Evolutionary conservation across 192 early-diverging fungal species (phyloP).

Genomic region (Dimargaris xerosporica): DNA sequence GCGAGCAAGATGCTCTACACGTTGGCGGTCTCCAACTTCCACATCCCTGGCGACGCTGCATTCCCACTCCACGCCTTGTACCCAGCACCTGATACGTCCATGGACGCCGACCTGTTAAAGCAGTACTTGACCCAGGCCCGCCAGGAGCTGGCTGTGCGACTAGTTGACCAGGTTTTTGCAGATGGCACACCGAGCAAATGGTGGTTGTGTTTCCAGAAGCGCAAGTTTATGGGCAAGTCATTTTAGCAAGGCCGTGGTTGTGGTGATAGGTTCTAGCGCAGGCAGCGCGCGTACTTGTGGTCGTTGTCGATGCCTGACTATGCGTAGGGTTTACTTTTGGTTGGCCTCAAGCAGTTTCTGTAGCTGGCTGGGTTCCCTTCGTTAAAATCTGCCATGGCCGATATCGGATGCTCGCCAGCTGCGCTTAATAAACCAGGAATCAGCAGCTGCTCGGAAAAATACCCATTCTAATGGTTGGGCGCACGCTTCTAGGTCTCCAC

Average conservation of each 20-base stretch:
- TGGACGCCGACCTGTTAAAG: constrained; percentile 64
- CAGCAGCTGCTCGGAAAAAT: too few relatives aligned
- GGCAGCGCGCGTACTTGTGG: too few relatives aligned
- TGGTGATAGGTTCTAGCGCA: too few relatives aligned
- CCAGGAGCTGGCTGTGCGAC: constrained; percentile 65
- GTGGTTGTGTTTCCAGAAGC: constrained; percentile 99
- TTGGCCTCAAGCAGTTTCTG: too few relatives aligned
- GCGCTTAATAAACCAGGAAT: too few relatives aligned
- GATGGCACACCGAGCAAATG: constrained; percentile 82
- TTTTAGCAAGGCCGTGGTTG: constrained; percentile 21
- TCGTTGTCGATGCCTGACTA: too few relatives aligned
- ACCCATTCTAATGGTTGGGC: too few relatives aligned
- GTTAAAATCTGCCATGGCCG: too few relatives aligned
- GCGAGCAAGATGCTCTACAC: constrained; percentile 66
- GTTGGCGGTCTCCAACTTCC: constrained; percentile 76
- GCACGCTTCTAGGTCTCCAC: too few relatives aligned
- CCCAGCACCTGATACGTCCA: constrained; percentile 44
- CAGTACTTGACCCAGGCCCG: constrained; percentile 84
- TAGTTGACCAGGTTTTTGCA: constrained; percentile 60
- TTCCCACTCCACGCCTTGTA: constrained; percentile 94
- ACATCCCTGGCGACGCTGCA: constrained; percentile 78
- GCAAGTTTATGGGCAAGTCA: constrained; percentile 93
- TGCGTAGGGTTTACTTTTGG: too few relatives aligned
- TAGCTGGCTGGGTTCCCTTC: too few relatives aligned
- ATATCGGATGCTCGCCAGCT: too few relatives aligned